Conservation (phyloP, 805 yeast species). For the Starmera pachycereana region DNA sequence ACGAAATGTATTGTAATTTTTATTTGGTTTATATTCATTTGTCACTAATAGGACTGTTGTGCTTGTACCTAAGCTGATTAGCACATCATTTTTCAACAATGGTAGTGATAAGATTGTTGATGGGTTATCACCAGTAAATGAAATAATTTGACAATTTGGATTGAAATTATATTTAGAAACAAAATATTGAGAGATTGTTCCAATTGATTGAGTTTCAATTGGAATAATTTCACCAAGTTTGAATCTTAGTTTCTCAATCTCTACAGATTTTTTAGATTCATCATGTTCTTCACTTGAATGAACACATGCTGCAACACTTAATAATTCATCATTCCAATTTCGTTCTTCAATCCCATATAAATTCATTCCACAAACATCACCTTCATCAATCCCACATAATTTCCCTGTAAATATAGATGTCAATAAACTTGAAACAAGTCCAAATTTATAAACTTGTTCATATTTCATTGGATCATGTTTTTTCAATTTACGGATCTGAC, state of each 20-base stretch:
- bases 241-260: slow-evolving; percentile 25
- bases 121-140: slow-evolving; percentile 87
- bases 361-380: slow-evolving; percentile 94
- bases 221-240: slow-evolving; percentile 48
- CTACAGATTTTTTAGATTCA: neutral
- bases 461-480: slow-evolving; percentile 42
- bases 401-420: slow-evolving; percentile 61
- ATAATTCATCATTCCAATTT: slow-evolving; percentile 44
- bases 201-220: slow-evolving; percentile 37
- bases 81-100: slow-evolving; percentile 60
- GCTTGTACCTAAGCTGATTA: slow-evolving; percentile 84
- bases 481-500: slow-evolving; percentile 74
- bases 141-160: slow-evolving; percentile 45
- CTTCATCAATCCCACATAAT: slow-evolving; percentile 58
- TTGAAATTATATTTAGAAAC: slow-evolving; percentile 53
- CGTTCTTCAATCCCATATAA: slow-evolving; percentile 58
- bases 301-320: slow-evolving; percentile 30
- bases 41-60: slow-evolving; percentile 82
- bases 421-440: slow-evolving; percentile 70
- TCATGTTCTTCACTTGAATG: slow-evolving; percentile 17
- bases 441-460: slow-evolving; percentile 46
- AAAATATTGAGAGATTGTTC: slow-evolving; percentile 50
- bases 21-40: slow-evolving; percentile 64
- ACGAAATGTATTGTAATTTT: slow-evolving; percentile 74
- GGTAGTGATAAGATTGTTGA: slow-evolving; percentile 85